phyloP scores from a whole-genome alignment of 106 monocot species.

The Platanthera guangdongensis region DNA sequence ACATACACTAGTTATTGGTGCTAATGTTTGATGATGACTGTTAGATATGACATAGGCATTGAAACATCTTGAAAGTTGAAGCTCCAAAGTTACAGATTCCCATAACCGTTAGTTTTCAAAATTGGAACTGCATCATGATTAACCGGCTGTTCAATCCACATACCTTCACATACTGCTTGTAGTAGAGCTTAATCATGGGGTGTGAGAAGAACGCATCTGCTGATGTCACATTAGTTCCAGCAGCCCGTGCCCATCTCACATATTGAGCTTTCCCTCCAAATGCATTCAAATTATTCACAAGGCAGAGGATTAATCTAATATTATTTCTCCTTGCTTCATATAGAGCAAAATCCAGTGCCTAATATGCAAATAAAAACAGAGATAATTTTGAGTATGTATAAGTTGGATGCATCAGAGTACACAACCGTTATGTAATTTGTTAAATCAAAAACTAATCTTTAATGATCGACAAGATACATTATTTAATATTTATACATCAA shows the following conservation, averaged over 20 bases:
- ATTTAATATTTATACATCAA: too few species aligned
- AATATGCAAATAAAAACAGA: neutral
- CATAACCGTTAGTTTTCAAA: neutral
- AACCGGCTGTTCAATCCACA: neutral
- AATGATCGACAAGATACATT: neutral
- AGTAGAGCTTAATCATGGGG: constrained; percentile 52
- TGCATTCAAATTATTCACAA: constrained; percentile 69
- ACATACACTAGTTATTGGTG: neutral
- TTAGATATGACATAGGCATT: neutral
- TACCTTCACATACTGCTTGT: constrained; percentile 80
- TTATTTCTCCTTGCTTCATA: constrained; percentile 81
- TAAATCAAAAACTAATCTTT: neutral
- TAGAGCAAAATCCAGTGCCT: constrained; percentile 85
- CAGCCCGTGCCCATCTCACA: constrained; percentile 64
- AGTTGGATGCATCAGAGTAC: neutral
- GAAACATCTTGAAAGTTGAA: neutral
- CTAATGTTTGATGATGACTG: neutral
- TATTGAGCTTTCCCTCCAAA: constrained; percentile 88
- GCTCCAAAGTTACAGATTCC: neutral
- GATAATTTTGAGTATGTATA: neutral
- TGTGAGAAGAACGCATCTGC: constrained; percentile 69
- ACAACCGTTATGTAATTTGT: neutral
- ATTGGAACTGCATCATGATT: neutral
- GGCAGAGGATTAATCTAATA: constrained; percentile 67
- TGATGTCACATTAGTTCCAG: constrained; percentile 51